Evolutionary conservation across 2,329 filamentous ascomycete genomes (phyloP).

Genomic region (Colletotrichum gigasporum): DNA sequence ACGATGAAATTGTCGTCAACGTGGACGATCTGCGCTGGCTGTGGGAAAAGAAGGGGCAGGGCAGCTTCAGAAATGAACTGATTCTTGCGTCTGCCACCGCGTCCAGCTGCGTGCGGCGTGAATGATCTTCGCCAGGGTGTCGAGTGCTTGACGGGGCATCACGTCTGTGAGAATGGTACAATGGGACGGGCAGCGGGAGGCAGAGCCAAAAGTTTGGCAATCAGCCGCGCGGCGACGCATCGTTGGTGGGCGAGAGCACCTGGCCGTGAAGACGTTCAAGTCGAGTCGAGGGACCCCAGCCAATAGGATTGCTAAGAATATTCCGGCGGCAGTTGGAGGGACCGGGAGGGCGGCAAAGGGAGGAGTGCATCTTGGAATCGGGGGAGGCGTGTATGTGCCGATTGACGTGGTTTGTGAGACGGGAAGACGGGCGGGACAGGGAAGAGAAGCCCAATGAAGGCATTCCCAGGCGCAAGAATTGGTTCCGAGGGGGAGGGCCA

Average conservation of each 20-base stretch:
- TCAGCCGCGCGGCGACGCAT: constrained; percentile 16
- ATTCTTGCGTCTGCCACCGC: constrained; percentile 20
- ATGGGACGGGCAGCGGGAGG: constrained; percentile 5
- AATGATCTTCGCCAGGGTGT: constrained; percentile 25
- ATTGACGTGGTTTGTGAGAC: constrained; percentile 6
- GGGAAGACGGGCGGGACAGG: neutral
- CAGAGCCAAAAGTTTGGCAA: constrained; percentile 25
- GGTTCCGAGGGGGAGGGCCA: neutral
- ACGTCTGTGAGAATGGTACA: constrained; percentile 10
- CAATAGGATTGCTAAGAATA: constrained; percentile 18
- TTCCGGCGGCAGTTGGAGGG: constrained; percentile 6
- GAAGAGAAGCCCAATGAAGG: neutral
- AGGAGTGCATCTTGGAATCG: neutral
- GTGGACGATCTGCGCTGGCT: constrained; percentile 1
- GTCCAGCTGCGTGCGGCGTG: constrained; percentile 8
- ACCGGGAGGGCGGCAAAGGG: neutral
- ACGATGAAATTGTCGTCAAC: neutral
- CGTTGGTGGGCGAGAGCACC: neutral
- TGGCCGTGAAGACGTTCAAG: neutral
- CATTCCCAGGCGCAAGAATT: neutral
- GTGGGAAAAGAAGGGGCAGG: constrained; percentile 8
- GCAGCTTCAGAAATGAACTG: constrained; percentile 30
- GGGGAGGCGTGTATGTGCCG: neutral
- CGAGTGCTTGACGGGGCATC: constrained; percentile 1
- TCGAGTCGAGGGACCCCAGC: constrained; percentile 12